A percentile compares a stretch with the other conserved stretches of the same genome.
These are phyloP conservation scores for Polychaeton citri DNA, from an alignment of 2,329 filamentous ascomycete species.

Conservation along the genomic window DNA sequence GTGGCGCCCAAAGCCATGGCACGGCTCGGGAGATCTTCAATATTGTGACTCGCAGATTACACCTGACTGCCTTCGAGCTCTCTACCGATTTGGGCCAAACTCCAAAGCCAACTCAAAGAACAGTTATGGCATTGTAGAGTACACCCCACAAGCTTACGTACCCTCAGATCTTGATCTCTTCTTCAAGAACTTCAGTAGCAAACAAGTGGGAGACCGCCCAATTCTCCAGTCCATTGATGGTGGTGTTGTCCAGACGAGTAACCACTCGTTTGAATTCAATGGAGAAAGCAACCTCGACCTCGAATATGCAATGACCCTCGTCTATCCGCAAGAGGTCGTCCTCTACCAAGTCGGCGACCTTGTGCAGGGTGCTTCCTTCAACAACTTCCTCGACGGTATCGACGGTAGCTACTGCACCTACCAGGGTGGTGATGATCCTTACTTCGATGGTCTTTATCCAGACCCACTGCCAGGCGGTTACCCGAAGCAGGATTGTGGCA, in stretches of 20 bases:
- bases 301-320: slow-evolving; percentile 40
- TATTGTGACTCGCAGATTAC: slow-evolving; percentile 44
- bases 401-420: slow-evolving; percentile 34
- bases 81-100: slow-evolving; percentile 24
- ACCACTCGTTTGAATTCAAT: slow-evolving; percentile 24
- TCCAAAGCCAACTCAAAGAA: slow-evolving; percentile 31
- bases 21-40: slow-evolving; percentile 10
- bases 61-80: slow-evolving; percentile 35
- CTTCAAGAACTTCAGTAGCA: slow-evolving; percentile 22
- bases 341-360: slow-evolving; percentile 34
- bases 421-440: slow-evolving; percentile 27
- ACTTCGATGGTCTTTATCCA: slow-evolving; percentile 26
- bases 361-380: slow-evolving; percentile 21
- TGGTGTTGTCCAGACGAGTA: slow-evolving; percentile 27
- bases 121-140: slow-evolving; percentile 40
- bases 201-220: slow-evolving; percentile 17
- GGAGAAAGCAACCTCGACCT: slow-evolving; percentile 44
- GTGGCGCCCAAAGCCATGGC: background rate
- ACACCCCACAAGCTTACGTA: slow-evolving; percentile 38
- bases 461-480: slow-evolving; percentile 22
- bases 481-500: slow-evolving; percentile 1
- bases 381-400: slow-evolving; percentile 30
- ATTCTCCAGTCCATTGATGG: slow-evolving; percentile 20
- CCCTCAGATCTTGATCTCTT: slow-evolving; percentile 22
- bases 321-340: slow-evolving; percentile 39